A percentile compares a stretch with the other conserved stretches of the same genome.
Conservation (phyloP, 2,329 filamentous ascomycete species). For the Ascosphaera apis region DNA sequence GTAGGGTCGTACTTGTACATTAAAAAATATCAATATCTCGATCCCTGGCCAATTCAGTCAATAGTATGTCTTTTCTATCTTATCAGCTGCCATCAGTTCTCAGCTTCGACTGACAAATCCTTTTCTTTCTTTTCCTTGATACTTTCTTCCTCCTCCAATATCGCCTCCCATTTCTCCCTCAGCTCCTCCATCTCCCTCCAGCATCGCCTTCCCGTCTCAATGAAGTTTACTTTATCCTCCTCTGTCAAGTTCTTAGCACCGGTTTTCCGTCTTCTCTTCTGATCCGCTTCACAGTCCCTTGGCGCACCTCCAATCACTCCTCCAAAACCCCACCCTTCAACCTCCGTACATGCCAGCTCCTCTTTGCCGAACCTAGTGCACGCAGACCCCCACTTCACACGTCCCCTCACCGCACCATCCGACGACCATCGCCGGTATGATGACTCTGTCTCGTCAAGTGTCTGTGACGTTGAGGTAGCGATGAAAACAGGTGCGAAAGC, state of each 20-base stretch:
- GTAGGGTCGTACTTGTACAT: no score
- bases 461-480: constrained; percentile 37
- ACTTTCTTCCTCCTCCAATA: constrained; percentile 15
- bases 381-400: constrained; percentile 69
- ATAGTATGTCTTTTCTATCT: no score
- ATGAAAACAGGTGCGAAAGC: constrained; percentile 60
- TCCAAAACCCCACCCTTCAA: constrained; percentile 59
- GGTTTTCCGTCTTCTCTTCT: constrained; percentile 33
- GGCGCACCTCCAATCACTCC: constrained; percentile 30
- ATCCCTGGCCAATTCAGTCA: no score
- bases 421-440: constrained; percentile 33
- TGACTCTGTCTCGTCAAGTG: constrained; percentile 15
- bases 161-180: constrained; percentile 16
- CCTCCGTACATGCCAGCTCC: constrained; percentile 52
- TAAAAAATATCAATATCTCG: no score
- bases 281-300: constrained; percentile 26
- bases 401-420: no score
- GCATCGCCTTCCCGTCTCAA: constrained; percentile 17
- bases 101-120: no score
- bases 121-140: background rate
- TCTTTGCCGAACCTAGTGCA: constrained; percentile 34
- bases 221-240: constrained; percentile 16
- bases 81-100: no score
- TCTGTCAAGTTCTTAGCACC: constrained; percentile 33
- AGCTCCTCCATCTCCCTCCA: constrained; percentile 22